Base-by-base conservation (phyloP, 164 flowering plant genomes). In the Brasenia schreberi region DNA sequence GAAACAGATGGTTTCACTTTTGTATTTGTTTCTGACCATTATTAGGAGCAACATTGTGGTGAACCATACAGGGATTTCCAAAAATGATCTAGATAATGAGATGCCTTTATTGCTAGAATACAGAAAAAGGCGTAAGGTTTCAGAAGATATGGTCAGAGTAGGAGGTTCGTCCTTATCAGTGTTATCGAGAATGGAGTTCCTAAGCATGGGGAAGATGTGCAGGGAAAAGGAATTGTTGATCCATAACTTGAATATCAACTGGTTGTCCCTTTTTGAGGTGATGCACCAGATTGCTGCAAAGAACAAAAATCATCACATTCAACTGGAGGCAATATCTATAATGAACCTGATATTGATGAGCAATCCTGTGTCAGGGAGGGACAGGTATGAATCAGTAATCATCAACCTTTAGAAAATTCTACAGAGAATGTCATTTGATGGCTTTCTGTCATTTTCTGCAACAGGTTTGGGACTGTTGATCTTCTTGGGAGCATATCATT, bases 321-420 rank as follows among this genome's bases (percentile, higher is more conserved):
- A 71, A 73, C 66, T 76, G 33, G 97, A 91, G 78, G 92, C 96
- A 60, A 67, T 86, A 65, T 84, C 86, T 19, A 68, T 87, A 77
- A 87, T 94, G 96, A 88, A 87, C 72, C 52, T 87, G 69, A 80
- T 94, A 74, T 70, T 94, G 58, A 68, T 79, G 80, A 82, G 73
- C 65, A 72, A 82, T 79, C 87, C 96, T 52, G 78, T 69, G 63
- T 49, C 62, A 33, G 93, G 83, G 62, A 89, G 94, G 77, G 90
- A 83, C 68, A 77, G 66, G 99, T 89, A 77, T 82, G 86, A 73
- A 66, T 63, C 18, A 58, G 60, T 58, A 58, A 12, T 18, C 18
- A 58, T 18, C 18, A 58, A 5, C 2, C 18, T 58, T 58, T 58
- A 18, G 60, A 18, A 58, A 58, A 1, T 2, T 33, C 39, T 33